Conservation (phyloP, 78 protist species). For the Dictyostelium firmibasis region DNA sequence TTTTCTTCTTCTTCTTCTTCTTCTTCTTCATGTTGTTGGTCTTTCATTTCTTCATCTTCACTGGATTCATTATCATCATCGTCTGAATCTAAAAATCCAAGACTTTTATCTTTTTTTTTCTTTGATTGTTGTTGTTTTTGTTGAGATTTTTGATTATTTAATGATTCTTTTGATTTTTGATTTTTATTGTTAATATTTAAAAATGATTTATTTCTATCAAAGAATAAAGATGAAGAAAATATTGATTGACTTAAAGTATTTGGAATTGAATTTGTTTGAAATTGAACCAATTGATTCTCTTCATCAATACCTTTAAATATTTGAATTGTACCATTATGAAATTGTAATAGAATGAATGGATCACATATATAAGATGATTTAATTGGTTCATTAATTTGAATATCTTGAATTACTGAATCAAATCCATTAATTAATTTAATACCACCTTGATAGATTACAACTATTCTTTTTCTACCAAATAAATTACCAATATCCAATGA, state of each 20-base stretch:
- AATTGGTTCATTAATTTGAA: neutral
- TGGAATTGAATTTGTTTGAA: neutral
- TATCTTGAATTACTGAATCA: slow-evolving; percentile 30
- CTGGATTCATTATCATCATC: neutral
- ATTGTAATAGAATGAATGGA: slow-evolving; percentile 29
- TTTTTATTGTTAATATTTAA: slow-evolving; percentile 1
- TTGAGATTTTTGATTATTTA: too few species aligned
- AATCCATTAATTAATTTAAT: slow-evolving; percentile 30
- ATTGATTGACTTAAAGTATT: neutral
- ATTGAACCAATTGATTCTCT: neutral
- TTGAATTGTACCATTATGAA: slow-evolving; percentile 8
- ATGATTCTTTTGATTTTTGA: neutral
- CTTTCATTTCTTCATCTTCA: neutral
- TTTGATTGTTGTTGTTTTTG: neutral
- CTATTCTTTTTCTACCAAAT: slow-evolving; percentile 16
- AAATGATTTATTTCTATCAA: slow-evolving; percentile 1
- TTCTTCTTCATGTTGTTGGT: neutral
- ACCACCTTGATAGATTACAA: neutral
- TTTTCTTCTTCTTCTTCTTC: neutral
- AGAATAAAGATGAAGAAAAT: slow-evolving; percentile 32
- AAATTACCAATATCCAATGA: slow-evolving; percentile 26
- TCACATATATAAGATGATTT: slow-evolving; percentile 27
- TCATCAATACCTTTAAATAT: neutral
- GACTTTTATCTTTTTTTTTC: neutral
- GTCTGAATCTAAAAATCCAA: neutral